Evolutionary conservation across 345 rosid genomes (phyloP).

Genomic region (Sisymbrium altissimum): DNA sequence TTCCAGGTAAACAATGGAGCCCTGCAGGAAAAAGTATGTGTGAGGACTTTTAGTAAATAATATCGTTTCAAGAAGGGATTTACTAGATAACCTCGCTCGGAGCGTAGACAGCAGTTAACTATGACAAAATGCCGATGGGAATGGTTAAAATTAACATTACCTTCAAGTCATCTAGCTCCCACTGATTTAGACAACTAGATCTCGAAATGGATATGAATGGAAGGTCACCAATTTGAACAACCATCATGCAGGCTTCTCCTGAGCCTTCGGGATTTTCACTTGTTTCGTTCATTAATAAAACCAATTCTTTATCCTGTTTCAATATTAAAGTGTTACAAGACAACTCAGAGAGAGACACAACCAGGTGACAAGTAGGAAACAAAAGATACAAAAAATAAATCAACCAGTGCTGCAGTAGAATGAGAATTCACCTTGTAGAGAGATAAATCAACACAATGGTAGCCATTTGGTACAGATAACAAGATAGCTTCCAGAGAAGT

Average conservation of each 20-base stretch:
- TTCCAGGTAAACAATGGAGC: slow-evolving; percentile 43
- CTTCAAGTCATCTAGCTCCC: slow-evolving; percentile 65
- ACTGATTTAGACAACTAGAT: slow-evolving; percentile 37
- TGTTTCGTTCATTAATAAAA: slow-evolving; percentile 55
- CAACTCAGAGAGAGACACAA: slow-evolving; percentile 3
- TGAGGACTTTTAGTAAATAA: neutral
- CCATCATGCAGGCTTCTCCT: slow-evolving; percentile 85
- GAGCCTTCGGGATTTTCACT: slow-evolving; percentile 45
- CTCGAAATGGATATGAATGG: slow-evolving; percentile 58
- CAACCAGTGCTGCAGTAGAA: neutral
- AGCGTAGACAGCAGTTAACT: neutral
- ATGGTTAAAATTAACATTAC: slow-evolving; percentile 34
- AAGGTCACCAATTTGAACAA: slow-evolving; percentile 60
- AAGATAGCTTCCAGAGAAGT: slow-evolving; percentile 59
- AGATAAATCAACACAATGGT: slow-evolving; percentile 69
- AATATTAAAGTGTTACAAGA: slow-evolving; percentile 5
- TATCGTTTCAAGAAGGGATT: neutral
- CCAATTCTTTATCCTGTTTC: slow-evolving; percentile 68
- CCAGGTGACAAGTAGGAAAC: neutral
- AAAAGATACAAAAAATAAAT: neutral
- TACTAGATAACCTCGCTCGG: neutral
- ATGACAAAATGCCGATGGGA: neutral
- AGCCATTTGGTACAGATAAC: slow-evolving; percentile 59
- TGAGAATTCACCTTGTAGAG: slow-evolving; percentile 66
- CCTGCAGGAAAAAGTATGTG: slow-evolving; percentile 38